Evolutionary conservation across 192 early-diverging fungal species (phyloP).

Genomic region (Nowakowskiella sp.): DNA sequence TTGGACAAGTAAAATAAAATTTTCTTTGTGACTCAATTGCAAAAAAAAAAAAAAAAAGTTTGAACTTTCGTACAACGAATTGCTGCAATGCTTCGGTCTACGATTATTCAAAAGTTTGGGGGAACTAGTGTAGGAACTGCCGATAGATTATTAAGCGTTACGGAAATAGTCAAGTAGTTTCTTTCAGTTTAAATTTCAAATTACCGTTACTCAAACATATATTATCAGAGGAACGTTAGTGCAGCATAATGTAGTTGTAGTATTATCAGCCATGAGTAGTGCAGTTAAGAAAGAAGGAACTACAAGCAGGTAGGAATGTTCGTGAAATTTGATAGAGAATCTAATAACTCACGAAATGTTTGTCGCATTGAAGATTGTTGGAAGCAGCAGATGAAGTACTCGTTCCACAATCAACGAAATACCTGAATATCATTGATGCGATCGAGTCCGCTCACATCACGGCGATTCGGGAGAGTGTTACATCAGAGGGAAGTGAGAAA

Average conservation of each 20-base stretch:
- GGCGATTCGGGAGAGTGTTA: conserved; percentile 43
- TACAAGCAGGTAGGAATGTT: conserved; percentile 61
- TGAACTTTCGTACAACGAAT: too few relatives aligned
- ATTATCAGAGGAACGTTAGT: conserved; percentile 31
- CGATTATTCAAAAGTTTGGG: conserved; percentile 81
- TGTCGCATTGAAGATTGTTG: conserved; percentile 41
- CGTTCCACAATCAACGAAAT: conserved; percentile 57
- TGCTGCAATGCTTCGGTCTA: too few relatives aligned
- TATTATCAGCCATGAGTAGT: conserved; percentile 91
- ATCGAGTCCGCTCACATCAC: conserved; percentile 76
- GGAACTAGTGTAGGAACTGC: conserved; percentile 87
- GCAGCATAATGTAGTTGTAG: conserved; percentile 74
- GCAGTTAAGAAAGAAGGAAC: conserved; percentile 83
- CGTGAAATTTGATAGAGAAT: conserved; percentile 24
- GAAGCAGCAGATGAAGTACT: conserved; percentile 65
- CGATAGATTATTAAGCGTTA: conserved; percentile 46
- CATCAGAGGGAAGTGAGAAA: conserved; percentile 11
- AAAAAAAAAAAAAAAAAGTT: too few relatives aligned
- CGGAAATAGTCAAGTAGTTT: conserved; percentile 75
- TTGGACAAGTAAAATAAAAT: too few relatives aligned
- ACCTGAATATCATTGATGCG: conserved; percentile 70
- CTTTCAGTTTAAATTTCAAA: conserved; percentile 2
- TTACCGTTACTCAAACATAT: background rate
- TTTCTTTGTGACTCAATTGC: too few relatives aligned
- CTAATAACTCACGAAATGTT: conserved; percentile 8